Evolutionary conservation across 257 asterid genomes (phyloP).

Genomic region (Plectranthus barbatus): DNA sequence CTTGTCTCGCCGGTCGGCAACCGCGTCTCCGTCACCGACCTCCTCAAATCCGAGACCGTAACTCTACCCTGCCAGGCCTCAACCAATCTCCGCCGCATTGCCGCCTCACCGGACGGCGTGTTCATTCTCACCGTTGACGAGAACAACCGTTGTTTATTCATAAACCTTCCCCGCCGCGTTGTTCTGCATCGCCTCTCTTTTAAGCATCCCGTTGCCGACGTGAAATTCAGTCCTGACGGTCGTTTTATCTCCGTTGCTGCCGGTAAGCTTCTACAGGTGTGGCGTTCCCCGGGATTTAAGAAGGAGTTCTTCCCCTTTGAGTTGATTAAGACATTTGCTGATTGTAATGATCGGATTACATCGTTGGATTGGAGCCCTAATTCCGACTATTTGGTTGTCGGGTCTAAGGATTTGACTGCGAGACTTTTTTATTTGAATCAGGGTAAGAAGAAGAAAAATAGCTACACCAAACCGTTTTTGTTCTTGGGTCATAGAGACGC

Average conservation of each 20-base stretch:
- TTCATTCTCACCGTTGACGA: slow-evolving; percentile 83
- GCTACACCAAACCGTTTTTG: slow-evolving; percentile 50
- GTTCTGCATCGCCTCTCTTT: slow-evolving; percentile 76
- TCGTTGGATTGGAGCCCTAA: slow-evolving; percentile 81
- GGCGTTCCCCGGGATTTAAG: slow-evolving; percentile 88
- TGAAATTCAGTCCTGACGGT: slow-evolving; percentile 80
- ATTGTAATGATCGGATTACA: slow-evolving; percentile 62
- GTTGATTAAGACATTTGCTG: slow-evolving; percentile 64
- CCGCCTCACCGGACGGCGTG: slow-evolving; percentile 79
- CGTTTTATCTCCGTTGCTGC: slow-evolving; percentile 71
- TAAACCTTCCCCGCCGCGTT: slow-evolving; percentile 74
- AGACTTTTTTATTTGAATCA: slow-evolving; percentile 62
- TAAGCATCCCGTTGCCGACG: slow-evolving; percentile 59
- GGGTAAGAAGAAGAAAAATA: slow-evolving; percentile 19
- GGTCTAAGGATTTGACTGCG: slow-evolving; percentile 77
- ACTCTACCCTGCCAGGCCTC: slow-evolving; percentile 87
- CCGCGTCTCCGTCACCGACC: slow-evolving; percentile 89
- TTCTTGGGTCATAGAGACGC: slow-evolving; percentile 81
- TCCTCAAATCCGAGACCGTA: slow-evolving; percentile 63
- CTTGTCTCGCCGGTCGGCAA: slow-evolving; percentile 83
- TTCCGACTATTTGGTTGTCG: slow-evolving; percentile 59
- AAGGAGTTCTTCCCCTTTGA: slow-evolving; percentile 91
- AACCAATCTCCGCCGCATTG: slow-evolving; percentile 66
- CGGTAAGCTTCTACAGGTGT: slow-evolving; percentile 82
- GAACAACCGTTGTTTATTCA: slow-evolving; percentile 74